phyloP scores from a whole-genome alignment of 345 rosid genomes.

The Fremontodendron californicum region DNA sequence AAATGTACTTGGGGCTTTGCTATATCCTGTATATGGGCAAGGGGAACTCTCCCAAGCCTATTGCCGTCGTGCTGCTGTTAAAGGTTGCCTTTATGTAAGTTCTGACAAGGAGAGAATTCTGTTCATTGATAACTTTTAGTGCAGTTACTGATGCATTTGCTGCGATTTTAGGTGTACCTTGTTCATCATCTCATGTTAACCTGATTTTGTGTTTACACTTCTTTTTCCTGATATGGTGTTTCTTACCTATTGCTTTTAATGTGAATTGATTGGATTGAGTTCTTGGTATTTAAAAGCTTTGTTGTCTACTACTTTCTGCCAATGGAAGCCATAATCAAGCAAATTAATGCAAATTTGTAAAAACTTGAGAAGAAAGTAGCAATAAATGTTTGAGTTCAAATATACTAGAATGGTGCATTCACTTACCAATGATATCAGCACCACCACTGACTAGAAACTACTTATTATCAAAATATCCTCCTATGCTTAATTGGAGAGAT shows the following conservation, averaged over 20 bases:
- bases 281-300: not conserved
- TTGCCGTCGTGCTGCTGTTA: slow-evolving; percentile 95
- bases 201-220: not conserved
- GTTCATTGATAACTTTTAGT: not conserved
- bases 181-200: not conserved
- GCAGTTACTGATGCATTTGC: not conserved
- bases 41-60: slow-evolving; percentile 92
- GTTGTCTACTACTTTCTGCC: not conserved
- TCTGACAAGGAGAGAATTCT: not conserved
- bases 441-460: not conserved
- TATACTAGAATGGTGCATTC: not conserved
- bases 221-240: not conserved
- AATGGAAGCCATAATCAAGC: not conserved
- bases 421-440: not conserved
- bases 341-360: not conserved
- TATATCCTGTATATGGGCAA: slow-evolving; percentile 86
- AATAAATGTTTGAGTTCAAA: not conserved
- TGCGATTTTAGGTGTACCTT: not conserved
- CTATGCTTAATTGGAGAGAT: not conserved
- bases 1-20: slow-evolving; percentile 68
- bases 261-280: not conserved
- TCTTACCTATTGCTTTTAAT: not conserved
- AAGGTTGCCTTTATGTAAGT: slow-evolving; percentile 85
- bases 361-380: not conserved
- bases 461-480: not conserved